Base-by-base conservation (phyloP, 225 moss, liverwort and hornwort genomes). In the Asterella californica region DNA sequence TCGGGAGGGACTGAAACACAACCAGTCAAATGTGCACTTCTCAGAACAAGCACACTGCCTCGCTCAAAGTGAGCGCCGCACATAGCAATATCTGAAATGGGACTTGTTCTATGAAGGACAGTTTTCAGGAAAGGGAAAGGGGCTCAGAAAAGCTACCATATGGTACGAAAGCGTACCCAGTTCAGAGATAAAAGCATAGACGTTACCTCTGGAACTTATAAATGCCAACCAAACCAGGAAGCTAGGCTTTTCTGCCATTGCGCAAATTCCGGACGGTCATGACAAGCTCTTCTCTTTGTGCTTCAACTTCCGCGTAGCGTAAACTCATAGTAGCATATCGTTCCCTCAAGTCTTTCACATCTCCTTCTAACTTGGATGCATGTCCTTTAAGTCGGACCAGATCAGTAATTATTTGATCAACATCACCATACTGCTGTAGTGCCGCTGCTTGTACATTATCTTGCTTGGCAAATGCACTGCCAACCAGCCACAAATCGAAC, bases 391-490 rank as follows among this genome's bases (percentile, higher is more conserved):
- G 77, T 67, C 81, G 88, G 38, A 88, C 90, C 79, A 91, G 89
- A 83, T 93, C 94, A 76, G 81, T 87, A 47, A 96, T 90, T 70
- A 96, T 83, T 47, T 88, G 84, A 82, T 96, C 91, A 78, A 91
- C 94, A 82, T 94, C 94, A 63, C 96, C 94, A 78, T 90, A 91
- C 76, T 91, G 89, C 38, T 94, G 92, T 69, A 94, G 90, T 38
- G 94, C 94, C 64, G 88, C 96, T 48, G 92, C 89, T 79, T 96
- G 94, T 53, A 94, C 94, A 76, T 96, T 96, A 50, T 96, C 94
- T 72, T 90, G 94, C 89, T 91, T 90, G 77, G 94, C 91, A 89
- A 96, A 94, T 65, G 96, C 96, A 89, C 96, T 96, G 84, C 62
- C 60, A 46, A 75, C 22, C 24, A 2, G 37, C 34, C 64, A 78